Evolutionary conservation across 306 rosid genomes (phyloP), one percentile per base, ranked within the genome.

Genomic region (Datisca glomerata): DNA sequence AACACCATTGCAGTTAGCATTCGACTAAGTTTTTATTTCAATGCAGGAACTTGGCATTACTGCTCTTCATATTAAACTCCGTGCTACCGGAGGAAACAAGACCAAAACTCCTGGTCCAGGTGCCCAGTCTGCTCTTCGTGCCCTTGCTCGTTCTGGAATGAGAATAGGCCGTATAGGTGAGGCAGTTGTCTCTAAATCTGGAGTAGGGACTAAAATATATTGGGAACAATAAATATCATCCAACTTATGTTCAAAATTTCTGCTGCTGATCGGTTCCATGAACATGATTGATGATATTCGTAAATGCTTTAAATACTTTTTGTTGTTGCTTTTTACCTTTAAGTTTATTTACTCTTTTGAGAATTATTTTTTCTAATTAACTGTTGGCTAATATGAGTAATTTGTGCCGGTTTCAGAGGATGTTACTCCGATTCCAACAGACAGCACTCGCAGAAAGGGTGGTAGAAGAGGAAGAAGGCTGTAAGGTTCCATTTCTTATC

Each of bases 131-230:
- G 95, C 95, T 18, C 93, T 85, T 4, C 79, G 93, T 3, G 95
- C 95, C 8, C 81, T 85, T 50, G 93, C 95, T 64, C 85, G 95
- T 17, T 80, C 93, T 31, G 93, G 95, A 50, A 85, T 85, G 95
- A 85, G 78, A 64, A 74, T 85, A 61, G 95, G 95, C 4, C 87
- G 95, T n/a, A 85, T 85, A 50, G 95, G 95, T 85, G 63, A 28
- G 37, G 15, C 3, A 16, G 39, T 18, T 25, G 14, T 12, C n/a
- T 19, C 12, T 8, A 21, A 5, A 18, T 28, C 25, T 45, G 10
- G 8, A 41, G 20, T 8, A 16, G 24, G 15, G 4, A 18, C 0
- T 25, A 45, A 24, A 8, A 11, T 45, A 2, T 2, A 8, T 31
- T 31, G 9, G 36, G 36, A 31, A 8, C n/a, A 31, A 6, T 28